Evolutionary conservation across 2,329 filamentous ascomycete species (phyloP).

Genomic region (Biscogniauxia mediterranea): DNA sequence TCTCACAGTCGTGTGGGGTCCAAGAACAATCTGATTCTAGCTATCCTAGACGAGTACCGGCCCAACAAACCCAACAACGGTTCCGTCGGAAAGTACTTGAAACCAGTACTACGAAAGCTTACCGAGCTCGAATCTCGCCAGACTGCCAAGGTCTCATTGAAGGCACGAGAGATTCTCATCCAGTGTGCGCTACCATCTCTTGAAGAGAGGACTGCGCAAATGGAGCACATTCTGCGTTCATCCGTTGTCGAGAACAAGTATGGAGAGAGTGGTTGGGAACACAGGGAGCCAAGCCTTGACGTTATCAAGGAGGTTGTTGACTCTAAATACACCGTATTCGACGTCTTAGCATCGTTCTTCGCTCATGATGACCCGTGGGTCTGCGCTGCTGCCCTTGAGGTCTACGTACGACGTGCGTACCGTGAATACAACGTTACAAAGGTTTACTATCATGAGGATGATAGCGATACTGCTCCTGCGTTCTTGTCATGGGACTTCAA

Average conservation of each 20-base stretch:
- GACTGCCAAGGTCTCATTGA: constrained; percentile 93
- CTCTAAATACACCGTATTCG: constrained; percentile 97
- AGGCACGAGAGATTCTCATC: constrained; percentile 95
- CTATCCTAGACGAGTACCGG: constrained; percentile 89
- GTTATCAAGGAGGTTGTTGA: constrained; percentile 97
- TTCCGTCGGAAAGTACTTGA: constrained; percentile 85
- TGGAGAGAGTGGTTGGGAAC: constrained; percentile 94
- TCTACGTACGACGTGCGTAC: constrained; percentile 95
- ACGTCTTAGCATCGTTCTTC: constrained; percentile 94
- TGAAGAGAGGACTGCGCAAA: constrained; percentile 90
- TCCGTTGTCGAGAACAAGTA: constrained; percentile 97
- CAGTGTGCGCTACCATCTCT: constrained; percentile 94
- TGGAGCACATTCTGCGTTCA: constrained; percentile 97
- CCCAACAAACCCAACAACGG: constrained; percentile 90
- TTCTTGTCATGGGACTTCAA: constrained; percentile 96
- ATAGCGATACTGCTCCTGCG: constrained; percentile 58
- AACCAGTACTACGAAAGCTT: constrained; percentile 76
- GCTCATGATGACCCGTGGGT: constrained; percentile 93
- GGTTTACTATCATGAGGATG: constrained; percentile 83
- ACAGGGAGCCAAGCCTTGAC: constrained; percentile 85
- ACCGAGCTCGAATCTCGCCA: constrained; percentile 84
- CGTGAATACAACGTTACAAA: constrained; percentile 90
- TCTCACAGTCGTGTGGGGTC: constrained; percentile 89
- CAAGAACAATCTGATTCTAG: constrained; percentile 91
- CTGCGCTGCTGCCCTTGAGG: constrained; percentile 86